phyloP scores from a whole-genome alignment of 768 basidiomycete genomes.

The Lactarius deliciosus region DNA sequence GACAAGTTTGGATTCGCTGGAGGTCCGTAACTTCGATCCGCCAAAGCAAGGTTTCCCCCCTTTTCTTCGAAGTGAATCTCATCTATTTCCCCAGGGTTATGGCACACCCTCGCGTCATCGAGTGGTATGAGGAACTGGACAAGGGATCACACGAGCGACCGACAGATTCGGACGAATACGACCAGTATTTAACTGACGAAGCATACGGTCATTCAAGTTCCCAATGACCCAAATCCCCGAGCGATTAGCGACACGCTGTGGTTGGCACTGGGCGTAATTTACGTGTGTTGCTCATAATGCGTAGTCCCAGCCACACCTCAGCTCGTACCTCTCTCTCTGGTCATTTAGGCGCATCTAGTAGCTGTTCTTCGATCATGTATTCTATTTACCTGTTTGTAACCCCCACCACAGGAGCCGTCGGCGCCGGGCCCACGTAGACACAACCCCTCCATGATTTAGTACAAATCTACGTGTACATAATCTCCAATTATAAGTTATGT shows the following conservation, averaged over 20 bases:
- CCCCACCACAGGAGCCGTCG: no score
- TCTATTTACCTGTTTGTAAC: no score
- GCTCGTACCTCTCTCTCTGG: neutral
- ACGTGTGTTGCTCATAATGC: neutral
- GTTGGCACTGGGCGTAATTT: neutral
- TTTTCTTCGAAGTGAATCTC: slow-evolving; percentile 6
- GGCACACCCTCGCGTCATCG: slow-evolving; percentile 62
- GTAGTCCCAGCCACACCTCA: neutral
- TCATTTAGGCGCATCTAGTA: neutral
- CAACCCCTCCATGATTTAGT: neutral
- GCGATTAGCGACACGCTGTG: neutral
- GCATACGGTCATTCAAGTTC: slow-evolving; percentile 1
- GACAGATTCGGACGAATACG: neutral
- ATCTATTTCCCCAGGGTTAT: slow-evolving; percentile 44
- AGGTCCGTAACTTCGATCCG: slow-evolving; percentile 63
- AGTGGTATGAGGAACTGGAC: slow-evolving; percentile 41
- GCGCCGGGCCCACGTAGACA: no score
- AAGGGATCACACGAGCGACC: neutral
- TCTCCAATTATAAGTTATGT: no score
- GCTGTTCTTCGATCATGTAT: no score
- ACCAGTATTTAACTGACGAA: neutral
- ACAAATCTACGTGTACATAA: neutral
- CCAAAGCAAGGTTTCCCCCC: slow-evolving; percentile 46
- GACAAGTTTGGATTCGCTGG: slow-evolving; percentile 58
- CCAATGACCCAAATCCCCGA: neutral